Evolutionary conservation across 805 yeast species (phyloP), one percentile per base, ranked within the genome.

Genomic region (Saccharomycopsis babjevae): DNA sequence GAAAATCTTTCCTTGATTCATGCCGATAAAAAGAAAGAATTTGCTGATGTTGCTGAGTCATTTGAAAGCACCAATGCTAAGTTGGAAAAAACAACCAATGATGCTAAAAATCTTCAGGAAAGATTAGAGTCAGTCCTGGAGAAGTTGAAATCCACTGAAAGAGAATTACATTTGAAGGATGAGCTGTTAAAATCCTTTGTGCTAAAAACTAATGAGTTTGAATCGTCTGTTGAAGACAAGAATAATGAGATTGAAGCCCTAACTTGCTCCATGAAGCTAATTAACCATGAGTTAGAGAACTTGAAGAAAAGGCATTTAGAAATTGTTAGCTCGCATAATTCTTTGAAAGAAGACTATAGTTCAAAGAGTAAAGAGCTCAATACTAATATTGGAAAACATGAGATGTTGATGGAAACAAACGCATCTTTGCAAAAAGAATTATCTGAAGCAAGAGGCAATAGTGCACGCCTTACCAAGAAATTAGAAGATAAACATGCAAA

Each of bases 401-500:
- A 18, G 11, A 16, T 5, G 6, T 25, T 30, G 46, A 1, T 18
- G 8, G 18, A 57, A 42, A 39, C 15, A 1, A 28, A 28, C n/a
- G 4, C 38, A n/a, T 16, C 22, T 32, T n/a, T 32, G 30, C 22
- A 32, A 16, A 13, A 52, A 30, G 56, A 52, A 34, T 52, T 52
- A 16, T 18, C 40, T 10, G 15, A 16, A 6, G 28, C 15, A 13
- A 30, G 2, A 20, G 11, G 13, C 16, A 16, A 52, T 4, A 36
- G 18, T 10, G 54, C 52, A 38, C 5, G n/a, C 20, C 8, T 36
- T 16, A 10, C 8, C 39, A 59, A 56, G 11, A 39, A 59, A 39
- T 59, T 67, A 42, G 55, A 57, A 18, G 40, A 42, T 18, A 32
- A 60, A 56, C 38, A 25, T 34, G 60, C 65, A 8, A 56, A 61